Evolutionary conservation across 2,329 filamentous ascomycete genomes (phyloP).

Genomic region (Aspergillus quadrilineatus): DNA sequence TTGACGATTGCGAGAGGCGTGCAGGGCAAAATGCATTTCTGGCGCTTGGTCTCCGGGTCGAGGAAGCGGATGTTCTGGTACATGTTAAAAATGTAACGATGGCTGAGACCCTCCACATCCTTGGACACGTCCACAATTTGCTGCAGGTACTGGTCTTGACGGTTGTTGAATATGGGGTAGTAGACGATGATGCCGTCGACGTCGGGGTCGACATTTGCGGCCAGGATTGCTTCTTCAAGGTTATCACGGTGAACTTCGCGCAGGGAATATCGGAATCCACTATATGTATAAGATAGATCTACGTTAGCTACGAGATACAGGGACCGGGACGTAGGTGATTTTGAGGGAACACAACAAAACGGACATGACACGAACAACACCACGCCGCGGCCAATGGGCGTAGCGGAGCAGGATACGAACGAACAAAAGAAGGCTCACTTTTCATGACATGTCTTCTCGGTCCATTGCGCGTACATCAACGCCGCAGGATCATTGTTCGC

Average conservation of each 20-base stretch:
- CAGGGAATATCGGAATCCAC: constrained; percentile 86
- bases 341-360: constrained; percentile 2
- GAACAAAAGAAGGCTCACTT: constrained; percentile 64
- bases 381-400: background rate
- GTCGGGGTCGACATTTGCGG: constrained; percentile 73
- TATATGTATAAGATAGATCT: constrained; percentile 37
- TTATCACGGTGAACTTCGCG: constrained; percentile 80
- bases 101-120: constrained; percentile 92
- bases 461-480: constrained; percentile 94
- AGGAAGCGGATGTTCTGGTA: constrained; percentile 97
- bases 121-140: constrained; percentile 87
- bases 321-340: background rate
- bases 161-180: constrained; percentile 92
- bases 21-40: constrained; percentile 92
- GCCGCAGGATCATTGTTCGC: constrained; percentile 90
- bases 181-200: constrained; percentile 95
- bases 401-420: constrained; percentile 6
- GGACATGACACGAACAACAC: background rate
- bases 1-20: constrained; percentile 95
- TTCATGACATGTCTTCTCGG: constrained; percentile 90
- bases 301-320: constrained; percentile 23
- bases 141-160: constrained; percentile 92
- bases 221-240: constrained; percentile 83
- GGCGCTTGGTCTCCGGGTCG: constrained; percentile 63
- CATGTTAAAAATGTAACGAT: constrained; percentile 98